Base-by-base conservation (phyloP, 768 basidiomycete species). In the Rubroboletus pulcherrimus region DNA sequence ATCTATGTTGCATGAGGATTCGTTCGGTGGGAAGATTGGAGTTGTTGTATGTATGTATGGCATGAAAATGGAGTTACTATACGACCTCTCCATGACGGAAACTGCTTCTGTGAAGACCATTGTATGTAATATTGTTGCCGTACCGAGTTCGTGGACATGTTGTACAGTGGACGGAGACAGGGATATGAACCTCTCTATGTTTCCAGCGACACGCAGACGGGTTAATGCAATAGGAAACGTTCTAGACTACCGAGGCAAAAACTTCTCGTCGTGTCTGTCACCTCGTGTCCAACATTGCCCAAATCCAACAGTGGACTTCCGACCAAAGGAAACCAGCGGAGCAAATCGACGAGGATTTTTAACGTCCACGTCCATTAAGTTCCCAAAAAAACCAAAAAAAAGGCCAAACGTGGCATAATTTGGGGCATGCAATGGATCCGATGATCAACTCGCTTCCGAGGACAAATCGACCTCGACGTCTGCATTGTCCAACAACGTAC, bases 1-100 rank as follows among this genome's bases (percentile, higher is more conserved):
- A 72, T 83, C 40, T 98, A 98, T 67, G 78, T 96, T 19, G 93
- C 94, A 6, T 91, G 72, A 63, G 44, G 26, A 26, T 2, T 26
- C 26, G 35, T 26, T 33, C 3, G 19, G 21, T 15, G 34, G 19
- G 0, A 5, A 2, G 3, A 8, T 3, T 14, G 29, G 26, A 9
- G 17, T 21, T 21, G 21, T 21, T 21, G 21, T 21, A 21, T 21
- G 21, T 21, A 21, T 21, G 21, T 21, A 40, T 9, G 35, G 35
- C 30, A 26, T 4, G 5, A 5, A 5, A 48, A 10, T 26, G 26
- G 26, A 26, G 3, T 26, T 26, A 26, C 26, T 26, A 26, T 26
- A 26, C 26, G 26, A 26, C 26, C 26, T 26, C 5, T 7, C 10
- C 9, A 12, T 11, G 38, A 19, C 7, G 11, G n/a, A 35, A 15